Conservation (phyloP, 768 basidiomycete species). For the Mycena filopes region DNA sequence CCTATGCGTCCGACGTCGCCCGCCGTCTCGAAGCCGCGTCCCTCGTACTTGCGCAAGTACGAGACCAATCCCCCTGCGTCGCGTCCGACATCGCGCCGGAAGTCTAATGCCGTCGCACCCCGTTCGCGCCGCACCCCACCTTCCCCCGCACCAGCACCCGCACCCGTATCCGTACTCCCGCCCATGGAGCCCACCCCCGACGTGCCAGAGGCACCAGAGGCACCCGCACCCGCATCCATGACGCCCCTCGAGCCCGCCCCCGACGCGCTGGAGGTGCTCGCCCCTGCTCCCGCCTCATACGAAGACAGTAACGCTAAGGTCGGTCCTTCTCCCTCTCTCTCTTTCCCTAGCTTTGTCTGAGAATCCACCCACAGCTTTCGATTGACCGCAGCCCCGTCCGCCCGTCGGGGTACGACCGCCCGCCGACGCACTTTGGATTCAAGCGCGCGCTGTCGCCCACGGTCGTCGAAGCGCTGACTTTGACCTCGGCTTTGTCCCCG, state of each 20-base stretch:
- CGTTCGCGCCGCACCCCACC: neutral
- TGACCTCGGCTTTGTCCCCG: neutral
- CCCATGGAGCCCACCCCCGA: neutral
- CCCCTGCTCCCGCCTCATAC: neutral
- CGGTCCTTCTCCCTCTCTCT: neutral
- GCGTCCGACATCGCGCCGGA: slow-evolving; percentile 4
- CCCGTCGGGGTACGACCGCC: slow-evolving; percentile 5
- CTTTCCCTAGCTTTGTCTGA: neutral
- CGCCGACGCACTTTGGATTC: slow-evolving; percentile 21
- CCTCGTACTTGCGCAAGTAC: slow-evolving; percentile 2
- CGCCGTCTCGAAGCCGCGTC: neutral
- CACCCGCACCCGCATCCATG: neutral
- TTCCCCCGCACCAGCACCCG: neutral
- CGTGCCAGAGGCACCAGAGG: neutral
- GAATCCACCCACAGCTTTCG: neutral
- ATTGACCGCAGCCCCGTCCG: slow-evolving; percentile 9
- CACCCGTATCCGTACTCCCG: neutral
- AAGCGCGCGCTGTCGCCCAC: slow-evolving; percentile 9
- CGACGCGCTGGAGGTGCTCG: neutral
- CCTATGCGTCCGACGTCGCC: neutral
- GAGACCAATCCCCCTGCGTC: slow-evolving; percentile 8
- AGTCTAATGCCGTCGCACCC: neutral
- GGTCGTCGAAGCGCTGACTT: slow-evolving; percentile 9
- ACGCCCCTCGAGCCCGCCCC: no score
- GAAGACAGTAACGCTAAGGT: neutral